Percentiles rank a stretch among this genome's conserved stretches.
Conservation (phyloP, 2,329 filamentous ascomycete genomes). For the Neopestalotiopsis clavispora region DNA sequence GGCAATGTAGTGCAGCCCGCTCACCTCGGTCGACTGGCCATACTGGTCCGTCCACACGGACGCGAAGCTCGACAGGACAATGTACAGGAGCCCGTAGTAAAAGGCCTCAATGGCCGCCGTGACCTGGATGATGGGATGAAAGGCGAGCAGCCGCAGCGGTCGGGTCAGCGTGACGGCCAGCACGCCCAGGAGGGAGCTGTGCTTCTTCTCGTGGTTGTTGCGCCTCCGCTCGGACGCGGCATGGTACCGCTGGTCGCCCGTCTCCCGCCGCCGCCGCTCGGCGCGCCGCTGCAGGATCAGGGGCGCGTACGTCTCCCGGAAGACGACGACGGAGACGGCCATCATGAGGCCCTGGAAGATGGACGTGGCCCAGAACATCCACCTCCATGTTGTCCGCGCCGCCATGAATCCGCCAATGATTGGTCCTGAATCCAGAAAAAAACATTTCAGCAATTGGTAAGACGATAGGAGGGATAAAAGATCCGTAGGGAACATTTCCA, state of each 20-base stretch:
- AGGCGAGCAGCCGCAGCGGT: conserved; percentile 59
- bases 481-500: no score
- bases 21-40: conserved; percentile 58
- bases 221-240: conserved; percentile 42
- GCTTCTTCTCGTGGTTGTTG: conserved; percentile 30
- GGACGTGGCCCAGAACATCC: conserved; percentile 51
- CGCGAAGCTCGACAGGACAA: conserved; percentile 67
- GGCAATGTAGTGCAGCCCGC: conserved; percentile 69
- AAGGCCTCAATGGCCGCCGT: conserved; percentile 61
- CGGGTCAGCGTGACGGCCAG: conserved; percentile 49
- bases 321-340: conserved; percentile 35
- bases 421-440: conserved; percentile 31
- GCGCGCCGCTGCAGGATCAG: conserved; percentile 40
- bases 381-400: conserved; percentile 43
- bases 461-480: neutral
- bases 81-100: conserved; percentile 67
- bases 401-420: conserved; percentile 46
- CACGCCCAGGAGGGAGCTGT: conserved; percentile 26
- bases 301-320: conserved; percentile 45
- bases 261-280: conserved; percentile 35
- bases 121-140: conserved; percentile 65
- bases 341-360: conserved; percentile 45
- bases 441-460: neutral
- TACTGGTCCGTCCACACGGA: conserved; percentile 62
- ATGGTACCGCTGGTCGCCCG: conserved; percentile 35